Conservation (phyloP, 306 rosid species). For the Corylus avellana region DNA sequence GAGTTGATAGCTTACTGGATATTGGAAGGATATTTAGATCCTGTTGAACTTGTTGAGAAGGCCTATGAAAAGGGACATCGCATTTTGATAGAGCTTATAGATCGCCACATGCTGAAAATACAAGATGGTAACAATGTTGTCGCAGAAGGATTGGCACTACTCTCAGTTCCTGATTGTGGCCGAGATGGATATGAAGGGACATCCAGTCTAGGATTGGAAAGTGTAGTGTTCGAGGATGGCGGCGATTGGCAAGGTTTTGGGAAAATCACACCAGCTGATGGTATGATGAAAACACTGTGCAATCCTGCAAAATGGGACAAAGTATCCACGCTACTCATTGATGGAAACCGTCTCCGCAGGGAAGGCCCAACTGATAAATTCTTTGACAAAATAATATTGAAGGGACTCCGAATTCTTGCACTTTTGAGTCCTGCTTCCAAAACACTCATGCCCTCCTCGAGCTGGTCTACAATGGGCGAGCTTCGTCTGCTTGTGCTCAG, state of each 20-base stretch:
- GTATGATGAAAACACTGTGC: slow-evolving; percentile 32
- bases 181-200: slow-evolving; percentile 6
- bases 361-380: too few relatives aligned
- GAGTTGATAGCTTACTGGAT: slow-evolving; percentile 43
- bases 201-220: slow-evolving; percentile 35
- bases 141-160: slow-evolving; percentile 3
- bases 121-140: slow-evolving; percentile 21
- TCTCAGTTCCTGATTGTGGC: slow-evolving; percentile 2
- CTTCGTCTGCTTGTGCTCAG: slow-evolving; percentile 42
- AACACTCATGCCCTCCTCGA: too few relatives aligned
- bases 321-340: slow-evolving; percentile 30
- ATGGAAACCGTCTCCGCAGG: neutral
- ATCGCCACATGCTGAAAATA: slow-evolving; percentile 18
- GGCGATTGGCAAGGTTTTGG: slow-evolving; percentile 29
- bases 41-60: too few relatives aligned
- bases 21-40: too few relatives aligned
- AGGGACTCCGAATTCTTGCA: too few relatives aligned
- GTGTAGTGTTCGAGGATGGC: slow-evolving; percentile 19
- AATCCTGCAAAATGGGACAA: slow-evolving; percentile 7
- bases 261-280: slow-evolving; percentile 20
- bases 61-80: too few relatives aligned
- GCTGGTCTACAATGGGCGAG: too few relatives aligned
- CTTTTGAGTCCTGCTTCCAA: too few relatives aligned
- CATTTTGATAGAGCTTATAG: too few relatives aligned
- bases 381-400: too few relatives aligned